These are phyloP conservation scores for Scutellaria minor DNA, from an alignment of 257 asterid genomes.

Conservation along the genomic window DNA sequence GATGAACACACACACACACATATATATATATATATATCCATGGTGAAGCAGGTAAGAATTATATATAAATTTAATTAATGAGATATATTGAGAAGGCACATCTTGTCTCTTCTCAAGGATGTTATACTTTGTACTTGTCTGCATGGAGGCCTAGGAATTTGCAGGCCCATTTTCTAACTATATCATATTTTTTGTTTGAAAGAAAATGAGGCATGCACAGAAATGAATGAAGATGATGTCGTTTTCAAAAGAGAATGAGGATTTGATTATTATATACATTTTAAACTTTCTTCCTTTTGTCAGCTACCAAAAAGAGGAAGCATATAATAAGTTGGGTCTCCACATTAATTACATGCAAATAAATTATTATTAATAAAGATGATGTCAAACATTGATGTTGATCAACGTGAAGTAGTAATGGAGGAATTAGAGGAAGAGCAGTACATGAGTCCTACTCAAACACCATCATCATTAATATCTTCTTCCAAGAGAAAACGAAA, in stretches of 20 bases:
- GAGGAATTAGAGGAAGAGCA: constrained; percentile 20
- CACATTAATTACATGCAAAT: constrained; percentile 16
- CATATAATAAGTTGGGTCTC: not conserved
- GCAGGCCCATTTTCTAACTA: constrained; percentile 28
- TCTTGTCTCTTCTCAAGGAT: constrained; percentile 37
- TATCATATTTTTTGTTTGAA: not conserved
- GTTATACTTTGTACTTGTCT: constrained; percentile 28
- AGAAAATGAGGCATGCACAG: not conserved
- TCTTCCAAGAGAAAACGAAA: constrained; percentile 60
- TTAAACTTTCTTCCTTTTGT: too few relatives aligned
- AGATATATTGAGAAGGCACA: constrained; percentile 21
- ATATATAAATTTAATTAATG: not conserved
- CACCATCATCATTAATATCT: not conserved
- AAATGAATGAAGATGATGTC: not conserved
- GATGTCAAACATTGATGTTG: too few relatives aligned
- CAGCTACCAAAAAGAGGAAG: not conserved
- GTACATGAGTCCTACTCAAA: not conserved
- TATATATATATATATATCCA: not conserved
- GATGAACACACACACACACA: too few relatives aligned
- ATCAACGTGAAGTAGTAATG: not conserved
- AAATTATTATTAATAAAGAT: too few relatives aligned
- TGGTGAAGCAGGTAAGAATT: constrained; percentile 18
- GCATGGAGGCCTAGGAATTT: too few relatives aligned
- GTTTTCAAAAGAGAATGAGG: constrained; percentile 13
- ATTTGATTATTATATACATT: constrained; percentile 1